Base-by-base conservation (phyloP, 2,329 filamentous ascomycete species). In the Colletotrichum lupini region DNA sequence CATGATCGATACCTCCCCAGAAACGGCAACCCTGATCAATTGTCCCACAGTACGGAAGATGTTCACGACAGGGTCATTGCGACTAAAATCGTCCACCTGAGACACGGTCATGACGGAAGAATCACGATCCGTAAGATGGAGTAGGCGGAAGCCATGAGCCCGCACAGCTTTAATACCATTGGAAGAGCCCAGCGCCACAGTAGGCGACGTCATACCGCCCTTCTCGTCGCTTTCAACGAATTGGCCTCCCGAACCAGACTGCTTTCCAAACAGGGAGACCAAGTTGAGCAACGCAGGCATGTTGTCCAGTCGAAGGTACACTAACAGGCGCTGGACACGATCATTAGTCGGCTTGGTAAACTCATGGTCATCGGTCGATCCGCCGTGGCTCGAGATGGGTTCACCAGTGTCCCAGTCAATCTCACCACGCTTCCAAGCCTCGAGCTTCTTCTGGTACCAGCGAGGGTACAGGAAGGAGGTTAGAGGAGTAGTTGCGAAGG, bases 91-190 rank as follows among this genome's bases (percentile, higher is more conserved):
- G 52, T 95, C 93, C 3, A 92, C 88, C 79, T 97, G 95, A 0
- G 95, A 92, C 12, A 97, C 94, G 77, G 94, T 93, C 96, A 98
- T 98, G 77, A 98, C 96, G 22, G 95, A 95, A 0, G 96, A 98
- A 55, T 94, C 93, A 88, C 96, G 95, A 77, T 98, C 95, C 0
- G 94, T 97, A 14, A 98, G 89, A 79, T 97, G 94, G 61, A 97
- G 84, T 19, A 98, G 88, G 16, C 95, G 93, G n/a, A 98, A 84
- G 37, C 95, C 96, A 77, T 97, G 94, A 0, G 95, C 92, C 78
- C 93, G 89, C 1, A 96, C 87, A 1, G 90, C 88, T 37, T 52
- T 63, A 16, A 19, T 49, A 22, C n/a, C 61, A 46, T 42, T 32
- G n/a, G 62, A 56, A n/a, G 63, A 55, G 6, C 46, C n/a, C 16